Evolutionary conservation across 2,329 filamentous ascomycete species (phyloP), one percentile per base, ranked within the genome.

Genomic region (Didymella segeticola): DNA sequence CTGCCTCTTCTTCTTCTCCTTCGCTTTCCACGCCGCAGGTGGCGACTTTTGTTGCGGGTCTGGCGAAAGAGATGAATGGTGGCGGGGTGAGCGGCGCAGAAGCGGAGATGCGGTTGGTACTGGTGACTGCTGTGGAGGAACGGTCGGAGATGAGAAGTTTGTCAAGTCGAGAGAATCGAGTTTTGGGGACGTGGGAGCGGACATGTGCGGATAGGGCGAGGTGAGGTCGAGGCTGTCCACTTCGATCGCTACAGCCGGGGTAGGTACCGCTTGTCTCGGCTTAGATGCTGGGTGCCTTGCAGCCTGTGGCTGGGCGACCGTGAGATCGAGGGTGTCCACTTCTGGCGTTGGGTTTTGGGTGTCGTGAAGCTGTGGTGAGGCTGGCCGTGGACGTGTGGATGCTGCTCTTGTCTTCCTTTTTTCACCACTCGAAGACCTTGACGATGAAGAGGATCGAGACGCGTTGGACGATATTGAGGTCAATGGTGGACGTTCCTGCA

Each of bases 1-100:
- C 15, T 64, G 62, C 3, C 69, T 64, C 34, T 73, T 74, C 37
- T 70, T 72, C 42, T 60, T 66, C 17, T 60, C 58, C 7, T 62
- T 62, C 0, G 57, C 29, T 58, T 74, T 74, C 69, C 69, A 72
- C 3, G 66, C 57, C 33, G 70, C 65, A 3, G 66, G 61, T 1
- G 64, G 57, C 5, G 63, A 62, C 17, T 38, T 52, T 8, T n/a
- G 12, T 1, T 19, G 9, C 0, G 31, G 41, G 0, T 51, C 47
- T 11, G 57, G 53, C 10, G 57, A 59, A 5, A 31, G 42, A 2
- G 57, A 53, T 2, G 51, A 43, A 37, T 62, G 58, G 1, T 57
- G 55, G 26, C 62, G 60, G 4, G 68, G 66, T 11, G 69, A 70
- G 34, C 61, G 68, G 33, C 61, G 63, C 10, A 57, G 43, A 4